Percentiles rank a stretch among this genome's conserved stretches.
phyloP scores from a whole-genome alignment of 2,329 filamentous ascomycete species.

The Fusarium sororula region DNA sequence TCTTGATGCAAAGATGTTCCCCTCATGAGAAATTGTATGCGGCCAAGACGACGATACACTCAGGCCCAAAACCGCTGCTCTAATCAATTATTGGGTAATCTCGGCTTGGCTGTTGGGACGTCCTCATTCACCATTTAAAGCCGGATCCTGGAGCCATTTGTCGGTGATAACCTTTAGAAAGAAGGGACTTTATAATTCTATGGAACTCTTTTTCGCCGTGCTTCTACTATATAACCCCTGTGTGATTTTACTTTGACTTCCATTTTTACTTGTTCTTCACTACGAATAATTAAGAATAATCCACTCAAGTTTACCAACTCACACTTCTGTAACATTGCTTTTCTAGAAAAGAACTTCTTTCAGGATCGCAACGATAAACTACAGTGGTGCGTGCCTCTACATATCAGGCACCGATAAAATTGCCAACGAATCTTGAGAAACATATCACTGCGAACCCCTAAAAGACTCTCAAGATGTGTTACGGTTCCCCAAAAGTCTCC shows the following conservation, averaged over 20 bases:
- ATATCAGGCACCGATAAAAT: neutral
- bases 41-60: too few relatives aligned
- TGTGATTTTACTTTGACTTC: neutral
- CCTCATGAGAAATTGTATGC: neutral
- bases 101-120: too few relatives aligned
- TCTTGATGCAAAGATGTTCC: too few relatives aligned
- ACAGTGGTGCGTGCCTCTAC: accelerated
- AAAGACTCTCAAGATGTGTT: neutral
- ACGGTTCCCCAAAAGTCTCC: neutral
- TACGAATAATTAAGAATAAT: neutral
- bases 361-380: accelerated
- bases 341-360: neutral
- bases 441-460: accelerated
- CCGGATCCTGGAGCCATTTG: too few relatives aligned
- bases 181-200: accelerated
- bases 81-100: accelerated
- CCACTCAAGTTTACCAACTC: accelerated
- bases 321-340: too few relatives aligned
- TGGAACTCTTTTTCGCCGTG: too few relatives aligned
- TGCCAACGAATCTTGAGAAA: neutral
- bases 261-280: accelerated
- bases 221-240: too few relatives aligned
- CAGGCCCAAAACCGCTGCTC: neutral
- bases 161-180: too few relatives aligned
- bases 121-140: neutral